Conservation (phyloP, 495 filamentous ascomycete species). For the Hypoxylon perforatum region DNA sequence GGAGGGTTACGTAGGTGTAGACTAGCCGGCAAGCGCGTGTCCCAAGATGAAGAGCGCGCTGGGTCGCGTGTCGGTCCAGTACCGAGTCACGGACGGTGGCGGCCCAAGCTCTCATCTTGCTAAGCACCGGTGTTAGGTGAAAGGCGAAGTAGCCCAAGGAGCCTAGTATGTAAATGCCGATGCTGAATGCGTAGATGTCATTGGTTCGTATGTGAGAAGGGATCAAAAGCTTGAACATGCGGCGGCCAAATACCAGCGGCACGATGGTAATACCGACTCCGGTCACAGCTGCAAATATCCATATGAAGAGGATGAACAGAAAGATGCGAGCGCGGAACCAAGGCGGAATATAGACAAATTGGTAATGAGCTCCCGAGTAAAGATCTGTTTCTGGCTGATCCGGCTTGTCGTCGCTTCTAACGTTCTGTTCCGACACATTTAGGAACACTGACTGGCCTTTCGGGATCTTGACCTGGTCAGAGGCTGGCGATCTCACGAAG, state of each 20-base stretch:
- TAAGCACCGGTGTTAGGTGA: slow-evolving; percentile 61
- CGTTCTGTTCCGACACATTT: slow-evolving; percentile 77
- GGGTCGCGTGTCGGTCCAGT: slow-evolving; percentile 50
- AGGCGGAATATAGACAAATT: slow-evolving; percentile 89
- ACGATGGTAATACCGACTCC: slow-evolving; percentile 88
- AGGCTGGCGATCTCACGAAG: slow-evolving; percentile 89
- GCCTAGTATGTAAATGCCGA: slow-evolving; percentile 83
- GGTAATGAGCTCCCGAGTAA: slow-evolving; percentile 77
- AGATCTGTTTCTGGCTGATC: slow-evolving; percentile 67
- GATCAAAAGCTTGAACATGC: slow-evolving; percentile 74
- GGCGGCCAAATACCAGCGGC: slow-evolving; percentile 85
- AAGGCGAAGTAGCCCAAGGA: slow-evolving; percentile 67
- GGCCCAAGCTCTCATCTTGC: slow-evolving; percentile 46
- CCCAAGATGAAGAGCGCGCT: slow-evolving; percentile 37
- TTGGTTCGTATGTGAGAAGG: slow-evolving; percentile 78
- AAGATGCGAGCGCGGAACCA: slow-evolving; percentile 82
- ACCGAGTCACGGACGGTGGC: slow-evolving; percentile 40
- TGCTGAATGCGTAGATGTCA: slow-evolving; percentile 95
- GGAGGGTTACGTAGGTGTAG: slow-evolving; percentile 79
- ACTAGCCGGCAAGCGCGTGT: slow-evolving; percentile 59
- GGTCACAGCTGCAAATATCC: slow-evolving; percentile 92
- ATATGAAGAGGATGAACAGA: slow-evolving; percentile 88
- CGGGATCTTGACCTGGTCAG: slow-evolving; percentile 91
- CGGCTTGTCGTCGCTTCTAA: slow-evolving; percentile 66
- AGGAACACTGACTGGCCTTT: slow-evolving; percentile 85